Evolutionary conservation across 2,329 filamentous ascomycete species (phyloP), one percentile per base, ranked within the genome.

Genomic region (Penicillium palitans): DNA sequence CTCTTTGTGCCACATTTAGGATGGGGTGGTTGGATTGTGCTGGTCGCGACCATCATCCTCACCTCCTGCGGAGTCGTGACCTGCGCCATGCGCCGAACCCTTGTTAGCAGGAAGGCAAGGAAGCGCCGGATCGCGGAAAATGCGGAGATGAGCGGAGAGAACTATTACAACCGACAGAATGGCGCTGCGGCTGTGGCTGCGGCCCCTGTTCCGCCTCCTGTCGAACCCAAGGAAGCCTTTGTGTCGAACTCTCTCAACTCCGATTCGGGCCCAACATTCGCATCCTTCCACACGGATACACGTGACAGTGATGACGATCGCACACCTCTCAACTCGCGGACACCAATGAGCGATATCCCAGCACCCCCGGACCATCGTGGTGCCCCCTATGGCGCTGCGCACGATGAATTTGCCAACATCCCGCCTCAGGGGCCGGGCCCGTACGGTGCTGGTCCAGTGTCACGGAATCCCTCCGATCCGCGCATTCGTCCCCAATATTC

Each of bases 121-220:
- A 93, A 95, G 82, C 91, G 88, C 80, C 86, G 91, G 46, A 96
- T 98, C 71, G 91, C 87, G 2, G 90, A 96, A 74, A 96, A 98
- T 72, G 91, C 93, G 8, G 93, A 98, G 73, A 98, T 98, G 93
- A 98, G 90, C 72, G 93, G 93, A 29, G 87, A 95, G 69, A 95
- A 93, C 71, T 97, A 89, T 73, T 97, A 96, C 76, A 89, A 88
- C 68, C 83, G 88, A 59, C 77, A 83, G 66, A 72, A 76, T 65
- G 74, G 74, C 21, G 67, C 72, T 31, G 68, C 74, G 33, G 63
- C 70, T 21, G 65, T 70, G 49, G 59, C 70, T 19, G 63, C 69
- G 48, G 59, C 70, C 42, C 57, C 64, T 21, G 57, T 58, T 41
- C 61, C 64, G 12, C 29, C 44, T 7, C 31, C 60, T 7, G 71